Evolutionary conservation across 2,329 filamentous ascomycete species (phyloP).

Genomic region (Sporothrix pallida): DNA sequence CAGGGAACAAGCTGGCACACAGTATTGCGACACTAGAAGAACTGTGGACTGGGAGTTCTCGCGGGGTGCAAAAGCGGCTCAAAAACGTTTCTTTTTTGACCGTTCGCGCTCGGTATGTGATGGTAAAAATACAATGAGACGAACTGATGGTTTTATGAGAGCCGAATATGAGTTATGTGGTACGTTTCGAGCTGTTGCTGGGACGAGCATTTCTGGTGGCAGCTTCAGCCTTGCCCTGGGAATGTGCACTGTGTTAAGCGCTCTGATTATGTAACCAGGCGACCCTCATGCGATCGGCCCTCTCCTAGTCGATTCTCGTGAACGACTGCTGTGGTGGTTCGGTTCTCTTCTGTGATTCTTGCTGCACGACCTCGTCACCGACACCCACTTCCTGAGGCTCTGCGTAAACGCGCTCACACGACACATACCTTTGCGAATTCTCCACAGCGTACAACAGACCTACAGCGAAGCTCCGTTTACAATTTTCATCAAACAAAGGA

Average conservation of each 20-base stretch:
- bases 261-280: slow-evolving; percentile 14
- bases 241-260: slow-evolving; percentile 23
- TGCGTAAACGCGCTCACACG: slow-evolving; percentile 4
- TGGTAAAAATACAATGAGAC: not conserved
- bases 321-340: not conserved
- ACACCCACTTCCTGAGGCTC: not conserved
- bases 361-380: not conserved
- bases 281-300: not conserved
- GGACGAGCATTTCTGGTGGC: not conserved
- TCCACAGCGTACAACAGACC: too few relatives aligned
- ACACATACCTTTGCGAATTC: not conserved
- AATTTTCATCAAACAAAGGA: not conserved
- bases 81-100: not conserved
- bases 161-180: too few relatives aligned
- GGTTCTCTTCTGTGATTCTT: not conserved
- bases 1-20: slow-evolving; percentile 18
- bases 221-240: not conserved
- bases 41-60: not conserved
- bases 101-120: too few relatives aligned
- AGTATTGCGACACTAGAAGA: slow-evolving; percentile 13
- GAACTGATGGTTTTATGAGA: not conserved
- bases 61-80: not conserved
- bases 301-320: not conserved
- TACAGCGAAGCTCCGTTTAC: not conserved
- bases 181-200: not conserved